These are phyloP conservation scores for Rutstroemia sydowiana DNA, from an alignment of 2,329 filamentous ascomycete species.

Conservation along the genomic window DNA sequence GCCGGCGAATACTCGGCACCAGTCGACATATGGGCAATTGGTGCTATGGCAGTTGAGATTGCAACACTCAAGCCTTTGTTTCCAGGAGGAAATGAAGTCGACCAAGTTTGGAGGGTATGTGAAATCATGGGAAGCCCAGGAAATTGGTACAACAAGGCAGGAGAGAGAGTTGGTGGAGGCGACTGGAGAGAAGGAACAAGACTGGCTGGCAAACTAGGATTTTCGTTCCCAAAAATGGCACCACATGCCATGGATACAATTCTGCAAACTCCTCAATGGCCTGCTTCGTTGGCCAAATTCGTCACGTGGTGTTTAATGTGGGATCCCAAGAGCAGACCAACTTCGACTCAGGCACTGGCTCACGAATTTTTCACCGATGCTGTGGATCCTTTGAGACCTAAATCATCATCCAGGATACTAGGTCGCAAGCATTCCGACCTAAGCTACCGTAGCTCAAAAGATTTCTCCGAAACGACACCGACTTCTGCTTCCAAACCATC, in stretches of 20 bases:
- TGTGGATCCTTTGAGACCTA: constrained; percentile 84
- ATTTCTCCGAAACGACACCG: constrained; percentile 48
- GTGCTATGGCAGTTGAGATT: constrained; percentile 97
- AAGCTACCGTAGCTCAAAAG: constrained; percentile 57
- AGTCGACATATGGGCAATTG: constrained; percentile 97
- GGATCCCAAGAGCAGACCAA: constrained; percentile 89
- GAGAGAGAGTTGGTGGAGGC: constrained; percentile 79
- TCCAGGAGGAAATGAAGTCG: constrained; percentile 95
- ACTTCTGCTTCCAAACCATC: constrained; percentile 74
- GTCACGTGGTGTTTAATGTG: constrained; percentile 99
- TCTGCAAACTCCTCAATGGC: constrained; percentile 85
- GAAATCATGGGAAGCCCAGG: constrained; percentile 99
- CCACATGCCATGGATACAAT: constrained; percentile 95
- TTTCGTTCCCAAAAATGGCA: constrained; percentile 99
- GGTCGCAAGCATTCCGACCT: constrained; percentile 87
- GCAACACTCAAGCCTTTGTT: constrained; percentile 95
- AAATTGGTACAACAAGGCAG: constrained; percentile 94
- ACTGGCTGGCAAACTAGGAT: constrained; percentile 90
- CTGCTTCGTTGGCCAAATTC: constrained; percentile 76
- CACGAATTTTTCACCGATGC: constrained; percentile 95
- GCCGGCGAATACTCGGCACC: constrained; percentile 96
- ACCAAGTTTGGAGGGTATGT: constrained; percentile 97
- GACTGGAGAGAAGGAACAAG: constrained; percentile 95
- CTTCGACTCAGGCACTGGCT: constrained; percentile 84
- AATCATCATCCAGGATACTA: constrained; percentile 78